Base-by-base conservation (phyloP, 352 stramenopile genomes). In the Pythium phragmitis region DNA sequence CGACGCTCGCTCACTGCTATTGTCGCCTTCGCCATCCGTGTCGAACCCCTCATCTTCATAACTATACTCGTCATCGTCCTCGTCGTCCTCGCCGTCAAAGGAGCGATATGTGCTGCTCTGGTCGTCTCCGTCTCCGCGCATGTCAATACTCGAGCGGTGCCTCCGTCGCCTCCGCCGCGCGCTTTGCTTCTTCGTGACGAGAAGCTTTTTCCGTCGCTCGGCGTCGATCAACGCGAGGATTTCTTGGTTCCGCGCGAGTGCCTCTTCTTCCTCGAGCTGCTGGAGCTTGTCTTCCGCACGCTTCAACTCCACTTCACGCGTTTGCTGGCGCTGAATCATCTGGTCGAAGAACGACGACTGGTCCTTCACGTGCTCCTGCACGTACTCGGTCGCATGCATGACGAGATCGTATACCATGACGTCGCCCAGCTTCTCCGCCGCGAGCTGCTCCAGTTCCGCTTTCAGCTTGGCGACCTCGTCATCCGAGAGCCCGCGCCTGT, bases 301-400 rank as follows among this genome's bases (percentile, higher is more conserved):
- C 57, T 91, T 89, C 55, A 88, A 63, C 62, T 85, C 70, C 1
- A 70, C 77, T 58, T 91, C 81, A 17, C 51, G 60, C 17, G 91
- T 74, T 33, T 96, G 80, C 63, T 96, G 83, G 16, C 85, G 74
- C 42, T 90, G 84, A 26, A 94, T 77, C 87, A 96, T 96, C 59
- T 94, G 82, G 46, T 96, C 87, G 21, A 93, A 94, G 72, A 96
- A 94, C 23, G 82, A 92, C 57, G 80, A 88, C 72, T 91, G 82
- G 69, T 92, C 81, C 50, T 92, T 91, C 19, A 91, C 57, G 62
- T 92, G 82, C 41, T 91, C 81, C 53, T 91, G 77, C 23, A 96
- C 79, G 52, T 89, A 96, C 39, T 96, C 87, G 9, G 80, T 88
- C 17, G 86, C 81, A 60, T 85, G 83, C 64, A 89, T 77, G 50